Base-by-base conservation (phyloP, 2,329 filamentous ascomycete species). In the Xylaria polymorpha region DNA sequence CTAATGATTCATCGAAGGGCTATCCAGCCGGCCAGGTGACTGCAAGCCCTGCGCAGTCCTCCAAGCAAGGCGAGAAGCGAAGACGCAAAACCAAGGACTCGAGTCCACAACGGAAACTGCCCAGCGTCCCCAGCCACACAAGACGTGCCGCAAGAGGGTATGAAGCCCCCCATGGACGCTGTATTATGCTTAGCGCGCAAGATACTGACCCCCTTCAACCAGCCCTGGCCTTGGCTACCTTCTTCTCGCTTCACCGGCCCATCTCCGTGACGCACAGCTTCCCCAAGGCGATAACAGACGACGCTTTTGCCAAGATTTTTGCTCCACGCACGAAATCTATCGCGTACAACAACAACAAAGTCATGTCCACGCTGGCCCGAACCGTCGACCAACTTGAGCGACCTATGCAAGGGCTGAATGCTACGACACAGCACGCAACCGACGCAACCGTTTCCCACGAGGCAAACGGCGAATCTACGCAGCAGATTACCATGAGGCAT, bases 171-270 rank as follows among this genome's bases (percentile, higher is more conserved):
- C 32, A 12, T 46, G 18, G 29, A 48, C 35, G 15, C 10, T n/a
- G 18, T 41, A 18, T 39, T 1, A 3, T n/a, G 39, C 12, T 25
- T 8, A 5, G 12, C 15, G 4, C 61, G 22, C 12, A 22, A 18
- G 72, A 72, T 61, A 18, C 55, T 61, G 14, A 65, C 71, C 78
- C 74, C 77, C 67, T 5, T 58, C 58, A 14, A 25, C 59, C 73
- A 98, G 96, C 97, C 77, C 87, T 98, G 70, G 91, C 92, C 72
- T 85, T 97, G 55, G 96, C 95, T 8, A 92, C 92, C 69, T 98
- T 99, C 86, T 98, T 98, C 85, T 97, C 94, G 71, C 91, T 97
- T 73, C 94, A 99, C 82, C 91, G 96, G 70, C 96, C 96, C 55
- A 95, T 99, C 77, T 97, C 94, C 64, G 89, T 98, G 73, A 94